Percentiles rank a stretch among this genome's conserved stretches.
Conservation (phyloP, 306 rosid species). For the Cicer pinnatifidum region DNA sequence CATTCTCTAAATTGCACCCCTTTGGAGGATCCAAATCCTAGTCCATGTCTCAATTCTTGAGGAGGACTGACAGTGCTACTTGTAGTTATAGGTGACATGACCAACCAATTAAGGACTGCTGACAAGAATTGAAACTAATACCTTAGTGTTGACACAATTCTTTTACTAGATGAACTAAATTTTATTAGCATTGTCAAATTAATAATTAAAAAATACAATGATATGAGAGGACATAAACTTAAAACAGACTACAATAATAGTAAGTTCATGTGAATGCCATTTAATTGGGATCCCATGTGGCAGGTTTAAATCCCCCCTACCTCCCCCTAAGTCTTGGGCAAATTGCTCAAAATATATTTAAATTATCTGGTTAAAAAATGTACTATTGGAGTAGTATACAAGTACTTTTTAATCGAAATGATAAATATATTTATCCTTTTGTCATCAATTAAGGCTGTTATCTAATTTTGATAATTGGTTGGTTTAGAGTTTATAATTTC, state of each 20-base stretch:
- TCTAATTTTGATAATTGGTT: neutral
- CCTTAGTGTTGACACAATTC: constrained; percentile 4
- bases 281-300: constrained; percentile 6
- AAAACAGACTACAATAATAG: neutral
- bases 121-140: neutral
- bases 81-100: neutral
- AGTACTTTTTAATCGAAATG: neutral
- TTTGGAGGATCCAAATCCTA: neutral
- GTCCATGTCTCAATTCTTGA: neutral
- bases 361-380: constrained; percentile 9
- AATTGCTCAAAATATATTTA: constrained; percentile 20
- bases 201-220: constrained; percentile 11
- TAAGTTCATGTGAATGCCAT: neutral
- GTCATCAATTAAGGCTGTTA: constrained; percentile 16
- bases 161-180: constrained; percentile 15
- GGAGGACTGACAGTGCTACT: neutral
- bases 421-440: neutral
- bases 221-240: neutral
- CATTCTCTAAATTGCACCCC: neutral
- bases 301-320: neutral
- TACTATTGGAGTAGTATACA: constrained; percentile 12
- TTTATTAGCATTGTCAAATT: neutral
- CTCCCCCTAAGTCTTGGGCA: neutral
- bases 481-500: constrained; percentile 14
- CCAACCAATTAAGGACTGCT: constrained; percentile 3